Conservation (phyloP, 2,329 filamentous ascomycete species). For the Trichophyton verrucosum region DNA sequence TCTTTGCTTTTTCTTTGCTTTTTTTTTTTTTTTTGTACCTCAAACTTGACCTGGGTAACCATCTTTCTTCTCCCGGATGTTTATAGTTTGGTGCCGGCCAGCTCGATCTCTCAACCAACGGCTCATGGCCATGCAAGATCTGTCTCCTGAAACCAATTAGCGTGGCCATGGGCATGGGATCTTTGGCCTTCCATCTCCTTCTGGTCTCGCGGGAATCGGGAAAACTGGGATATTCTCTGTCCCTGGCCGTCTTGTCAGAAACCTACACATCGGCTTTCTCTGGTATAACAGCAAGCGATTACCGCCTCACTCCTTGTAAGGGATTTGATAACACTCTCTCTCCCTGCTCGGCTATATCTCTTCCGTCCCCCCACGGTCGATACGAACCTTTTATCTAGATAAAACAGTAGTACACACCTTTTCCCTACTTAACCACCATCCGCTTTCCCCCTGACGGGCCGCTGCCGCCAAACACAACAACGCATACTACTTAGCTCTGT, state of each 20-base stretch:
- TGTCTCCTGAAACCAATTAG: not conserved
- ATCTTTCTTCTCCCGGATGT: too few species aligned
- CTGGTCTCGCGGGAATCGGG: not conserved
- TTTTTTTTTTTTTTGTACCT: too few species aligned
- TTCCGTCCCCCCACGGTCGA: not conserved
- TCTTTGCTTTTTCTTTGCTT: too few species aligned
- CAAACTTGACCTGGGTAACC: too few species aligned
- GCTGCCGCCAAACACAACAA: not conserved
- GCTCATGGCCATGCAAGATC: not conserved
- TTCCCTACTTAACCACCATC: not conserved
- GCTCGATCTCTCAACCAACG: not conserved
- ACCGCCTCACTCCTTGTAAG: not conserved
- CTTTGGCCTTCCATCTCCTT: not conserved
- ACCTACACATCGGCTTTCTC: not conserved
- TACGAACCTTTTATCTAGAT: not conserved
- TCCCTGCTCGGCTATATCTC: not conserved
- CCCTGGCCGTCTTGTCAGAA: too few species aligned
- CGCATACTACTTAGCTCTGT: not conserved
- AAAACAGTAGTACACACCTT: not conserved
- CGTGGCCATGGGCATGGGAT: not conserved
- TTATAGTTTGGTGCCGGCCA: too few species aligned
- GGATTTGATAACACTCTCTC: not conserved
- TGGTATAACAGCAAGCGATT: not conserved
- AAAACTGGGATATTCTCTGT: not conserved
- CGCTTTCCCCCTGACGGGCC: constrained; percentile 1